Percentiles rank a stretch among this genome's conserved stretches.
phyloP scores from a whole-genome alignment of 2,329 filamentous ascomycete genomes.

The Ophiocordyceps polyrhachis-furcata region DNA sequence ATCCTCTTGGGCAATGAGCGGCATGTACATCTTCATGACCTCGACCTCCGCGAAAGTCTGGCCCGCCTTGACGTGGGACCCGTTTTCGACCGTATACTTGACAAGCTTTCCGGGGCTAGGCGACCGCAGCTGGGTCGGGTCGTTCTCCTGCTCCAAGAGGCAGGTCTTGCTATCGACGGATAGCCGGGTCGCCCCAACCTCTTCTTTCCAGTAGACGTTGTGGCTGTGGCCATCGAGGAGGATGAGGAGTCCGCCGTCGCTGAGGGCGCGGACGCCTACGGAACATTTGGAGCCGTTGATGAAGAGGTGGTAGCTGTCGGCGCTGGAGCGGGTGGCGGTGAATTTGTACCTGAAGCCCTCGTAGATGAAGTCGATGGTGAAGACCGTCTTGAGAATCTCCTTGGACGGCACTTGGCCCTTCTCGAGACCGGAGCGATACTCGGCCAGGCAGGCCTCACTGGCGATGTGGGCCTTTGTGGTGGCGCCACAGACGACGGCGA shows the following conservation, averaged over 20 bases:
- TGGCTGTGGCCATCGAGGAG: constrained; percentile 84
- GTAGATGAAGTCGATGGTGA: constrained; percentile 97
- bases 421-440: constrained; percentile 77
- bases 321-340: constrained; percentile 79
- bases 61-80: constrained; percentile 77
- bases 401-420: constrained; percentile 96
- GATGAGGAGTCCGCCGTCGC: constrained; percentile 83
- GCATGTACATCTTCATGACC: constrained; percentile 99
- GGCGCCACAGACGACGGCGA: constrained; percentile 90
- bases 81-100: constrained; percentile 93
- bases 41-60: constrained; percentile 94
- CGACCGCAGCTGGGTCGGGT: constrained; percentile 88
- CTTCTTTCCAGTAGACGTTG: constrained; percentile 99
- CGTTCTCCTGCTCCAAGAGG: constrained; percentile 94
- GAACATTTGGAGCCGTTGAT: constrained; percentile 97
- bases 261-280: constrained; percentile 79
- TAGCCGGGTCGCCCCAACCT: constrained; percentile 84
- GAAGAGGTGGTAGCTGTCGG: constrained; percentile 92
- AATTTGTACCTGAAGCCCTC: constrained; percentile 96
- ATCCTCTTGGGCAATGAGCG: constrained; percentile 82
- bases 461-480: constrained; percentile 87
- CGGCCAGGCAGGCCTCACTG: constrained; percentile 73
- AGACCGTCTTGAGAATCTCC: constrained; percentile 93
- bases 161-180: constrained; percentile 98
- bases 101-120: constrained; percentile 95